Base-by-base conservation (phyloP, 1,284 basidiomycete species). In the Leccinum solheimii region DNA sequence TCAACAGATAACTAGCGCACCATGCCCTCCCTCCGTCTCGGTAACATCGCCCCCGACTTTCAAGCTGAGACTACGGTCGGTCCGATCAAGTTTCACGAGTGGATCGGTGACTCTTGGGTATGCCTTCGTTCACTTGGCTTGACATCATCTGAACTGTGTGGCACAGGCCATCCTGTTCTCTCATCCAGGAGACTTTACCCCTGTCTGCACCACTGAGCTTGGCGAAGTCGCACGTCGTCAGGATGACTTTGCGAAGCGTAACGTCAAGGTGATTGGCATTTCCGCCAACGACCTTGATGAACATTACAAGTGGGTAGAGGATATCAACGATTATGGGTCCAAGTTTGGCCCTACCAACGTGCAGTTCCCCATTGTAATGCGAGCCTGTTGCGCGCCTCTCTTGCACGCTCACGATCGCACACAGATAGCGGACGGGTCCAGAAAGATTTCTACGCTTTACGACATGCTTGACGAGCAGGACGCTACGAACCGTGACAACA, bases 391-490 rank as follows among this genome's bases (percentile, higher is more conserved):
- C 45, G 36, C 55, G 59, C 11, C 45, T 54, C 53, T 56, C 51
- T 3, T 38, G 34, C 23, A 59, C 32, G 38, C 59, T 61, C 26
- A 69, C 54, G 27, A 52, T 36, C 51, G 23, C 36, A 45, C 21
- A 36, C 59, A 93, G 91, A 97, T 99, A 67, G 96, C 94, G 60
- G 97, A 99, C 75, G 83, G 86, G 56, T 90, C 95, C 73, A 86
- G 97, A 74, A 90, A 88, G 76, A 85, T 98, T 60, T 91, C 94
- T 16, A 87, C 85, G 49, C 77, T 92, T 63, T 96, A 95, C 74
- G 94, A 95, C 77, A 99, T 99, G 97, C 84, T 99, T 64, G 97
- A 99, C 77, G 84, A 91, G 68, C 92, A 97, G 75, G 95, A 97
- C 77, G 85, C 92, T 56, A 97, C 95, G 63, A 99, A 99, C 81